Base-by-base conservation (phyloP, 805 yeast genomes). In the Myxozyma sirexii region DNA sequence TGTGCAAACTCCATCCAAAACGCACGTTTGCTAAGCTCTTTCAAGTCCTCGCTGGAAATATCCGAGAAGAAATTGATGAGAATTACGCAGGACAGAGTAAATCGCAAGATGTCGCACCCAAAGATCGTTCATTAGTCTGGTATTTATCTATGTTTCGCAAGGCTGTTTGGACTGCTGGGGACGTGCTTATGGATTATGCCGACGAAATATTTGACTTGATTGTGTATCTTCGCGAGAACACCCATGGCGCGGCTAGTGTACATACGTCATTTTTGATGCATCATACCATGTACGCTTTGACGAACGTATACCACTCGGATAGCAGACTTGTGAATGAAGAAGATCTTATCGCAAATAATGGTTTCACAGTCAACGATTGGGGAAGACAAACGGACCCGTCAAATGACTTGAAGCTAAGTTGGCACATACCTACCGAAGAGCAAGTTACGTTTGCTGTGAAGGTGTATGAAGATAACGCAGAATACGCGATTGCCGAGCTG, bases 61-160 rank as follows among this genome's bases (percentile, higher is more conserved):
- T 92, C 26, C 76, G 78, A 38, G 83, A 80, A 35, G 96, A 93
- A 69, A 78, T 93, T 21, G 75, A 76, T 10, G 89, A 85, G 64
- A 88, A 92, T 64, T 87, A 84, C 2, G 97, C 97, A 0, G 98
- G 97, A 2, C 76, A 85, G 0, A 80, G 97, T 70, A 80, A 72
- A 43, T 83, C 86, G 0, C 76, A 80, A 5, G 92, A 87, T 31
- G 78, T 87, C 26, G 78, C 84, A 27, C 88, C 88, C n/a, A 80
- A 91, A 43, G 98, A 94, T 72, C 86, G 86, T 31, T 82, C 85
- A 19, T 74, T 94, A 7, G 83, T 84, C 31, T 84, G 96, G 83
- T 82, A 86, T 68, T 71, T 89, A 33, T 80, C 85, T 2, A 81
- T 90, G 1, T 72, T 92, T 44, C 84, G 86, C 69, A 92, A 90